Percentiles rank a stretch among this genome's conserved stretches.
Evolutionary conservation across 1,139 yeast species (phyloP).

Genomic region (Candida mesenterica): DNA sequence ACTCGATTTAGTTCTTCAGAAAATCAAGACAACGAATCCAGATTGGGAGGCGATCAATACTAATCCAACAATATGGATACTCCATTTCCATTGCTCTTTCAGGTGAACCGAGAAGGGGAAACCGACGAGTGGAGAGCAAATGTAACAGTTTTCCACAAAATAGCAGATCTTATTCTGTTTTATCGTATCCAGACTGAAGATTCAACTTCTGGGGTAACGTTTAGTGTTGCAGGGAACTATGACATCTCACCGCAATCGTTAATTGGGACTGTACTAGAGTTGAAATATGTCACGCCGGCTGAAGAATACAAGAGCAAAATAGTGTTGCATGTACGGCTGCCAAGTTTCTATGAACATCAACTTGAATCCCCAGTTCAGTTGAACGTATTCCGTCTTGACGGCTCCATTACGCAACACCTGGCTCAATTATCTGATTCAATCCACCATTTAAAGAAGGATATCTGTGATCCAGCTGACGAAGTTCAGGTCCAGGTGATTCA

Average conservation of each 20-base stretch:
- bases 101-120: conserved; percentile 15
- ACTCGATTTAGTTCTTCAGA: too few relatives aligned
- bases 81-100: conserved; percentile 21
- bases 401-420: background rate
- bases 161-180: conserved; percentile 6
- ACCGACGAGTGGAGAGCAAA: conserved; percentile 12
- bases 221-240: conserved; percentile 1
- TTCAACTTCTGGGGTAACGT: conserved; percentile 3
- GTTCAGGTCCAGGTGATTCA: conserved; percentile 3
- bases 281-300: background rate
- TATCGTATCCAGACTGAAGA: conserved; percentile 7
- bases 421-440: conserved; percentile 5
- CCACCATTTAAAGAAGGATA: conserved; percentile 4
- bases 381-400: background rate
- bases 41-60: background rate
- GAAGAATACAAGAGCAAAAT: conserved; percentile 2
- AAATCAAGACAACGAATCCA: background rate
- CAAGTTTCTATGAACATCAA: background rate
- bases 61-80: conserved; percentile 19
- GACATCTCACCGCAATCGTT: conserved; percentile 2
- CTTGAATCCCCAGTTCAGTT: background rate
- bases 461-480: background rate
- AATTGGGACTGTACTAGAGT: conserved; percentile 3
- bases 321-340: background rate
- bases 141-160: conserved; percentile 7